A percentile compares a stretch with the other conserved stretches of the same genome.
Evolutionary conservation across 495 filamentous ascomycete species (phyloP).

Genomic region (Penicillium verhagenii): DNA sequence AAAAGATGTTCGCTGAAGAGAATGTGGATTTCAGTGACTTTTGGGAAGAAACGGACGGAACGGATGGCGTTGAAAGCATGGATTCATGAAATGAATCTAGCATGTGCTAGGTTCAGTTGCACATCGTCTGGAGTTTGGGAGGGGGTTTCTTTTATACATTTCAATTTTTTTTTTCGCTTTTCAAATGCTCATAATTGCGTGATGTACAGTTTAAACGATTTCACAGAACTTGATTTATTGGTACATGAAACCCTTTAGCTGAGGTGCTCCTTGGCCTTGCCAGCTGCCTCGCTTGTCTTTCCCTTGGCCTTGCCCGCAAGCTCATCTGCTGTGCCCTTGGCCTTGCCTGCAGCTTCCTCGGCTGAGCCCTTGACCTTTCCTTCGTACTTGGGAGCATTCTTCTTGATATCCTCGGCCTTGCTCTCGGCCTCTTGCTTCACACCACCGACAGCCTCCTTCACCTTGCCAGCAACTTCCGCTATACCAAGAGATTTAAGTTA

Average conservation of each 20-base stretch:
- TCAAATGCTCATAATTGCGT: conserved; percentile 13
- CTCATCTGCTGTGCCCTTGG: conserved; percentile 45
- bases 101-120: background rate
- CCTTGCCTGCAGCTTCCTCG: conserved; percentile 37
- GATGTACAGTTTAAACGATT: background rate
- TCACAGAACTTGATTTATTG: background rate
- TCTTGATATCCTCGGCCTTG: conserved; percentile 38
- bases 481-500: conserved; percentile 4
- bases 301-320: conserved; percentile 38
- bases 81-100: background rate
- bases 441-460: conserved; percentile 41
- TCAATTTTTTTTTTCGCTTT: background rate
- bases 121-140: background rate
- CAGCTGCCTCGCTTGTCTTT: conserved; percentile 26
- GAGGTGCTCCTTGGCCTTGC: conserved; percentile 24
- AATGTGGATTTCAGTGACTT: conserved; percentile 76
- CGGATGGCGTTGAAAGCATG: conserved; percentile 50
- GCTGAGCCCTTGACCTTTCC: conserved; percentile 43
- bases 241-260: background rate
- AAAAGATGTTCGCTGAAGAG: conserved; percentile 65
- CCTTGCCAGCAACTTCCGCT: conserved; percentile 47
- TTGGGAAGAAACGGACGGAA: conserved; percentile 67
- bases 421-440: conserved; percentile 39
- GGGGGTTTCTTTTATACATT: background rate
- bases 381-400: conserved; percentile 39